Conservation (phyloP, 257 asterid species). For the Gentiana macrophylla region DNA sequence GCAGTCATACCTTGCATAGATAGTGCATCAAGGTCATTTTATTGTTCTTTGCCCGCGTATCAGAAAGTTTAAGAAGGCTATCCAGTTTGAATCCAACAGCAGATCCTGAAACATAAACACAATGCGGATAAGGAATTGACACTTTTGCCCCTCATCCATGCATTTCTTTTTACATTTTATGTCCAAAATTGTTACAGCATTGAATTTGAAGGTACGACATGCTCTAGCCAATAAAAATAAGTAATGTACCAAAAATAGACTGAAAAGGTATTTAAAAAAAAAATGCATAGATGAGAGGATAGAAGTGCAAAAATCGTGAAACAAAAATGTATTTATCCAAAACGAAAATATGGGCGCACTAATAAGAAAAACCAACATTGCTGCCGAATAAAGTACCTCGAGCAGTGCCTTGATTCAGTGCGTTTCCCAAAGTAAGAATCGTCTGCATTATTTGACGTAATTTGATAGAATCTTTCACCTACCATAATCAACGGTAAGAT, state of each 20-base stretch:
- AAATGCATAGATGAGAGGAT: too few species aligned
- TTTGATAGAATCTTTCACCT: conserved; percentile 86
- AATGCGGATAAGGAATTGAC: conserved; percentile 9
- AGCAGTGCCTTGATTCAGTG: conserved; percentile 96
- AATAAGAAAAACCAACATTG: background rate
- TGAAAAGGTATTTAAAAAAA: background rate
- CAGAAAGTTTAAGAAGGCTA: conserved; percentile 95
- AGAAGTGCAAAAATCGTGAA: too few species aligned
- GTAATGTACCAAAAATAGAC: background rate
- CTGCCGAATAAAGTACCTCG: conserved; percentile 48
- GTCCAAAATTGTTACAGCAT: too few species aligned
- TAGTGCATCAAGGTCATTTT: conserved; percentile 98
- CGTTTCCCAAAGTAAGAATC: conserved; percentile 92
- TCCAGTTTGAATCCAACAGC: conserved; percentile 98
- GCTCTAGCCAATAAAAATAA: too few species aligned
- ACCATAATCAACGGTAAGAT: conserved; percentile 5
- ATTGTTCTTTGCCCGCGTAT: conserved; percentile 96
- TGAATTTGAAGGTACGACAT: too few species aligned
- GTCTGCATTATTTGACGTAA: conserved; percentile 97
- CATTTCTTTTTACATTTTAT: too few species aligned
- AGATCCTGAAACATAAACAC: conserved; percentile 49
- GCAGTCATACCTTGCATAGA: conserved; percentile 75
- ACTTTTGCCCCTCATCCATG: background rate
- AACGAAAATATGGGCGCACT: too few species aligned
- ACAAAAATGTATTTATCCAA: too few species aligned